These are phyloP conservation scores for Cerrena zonata DNA, from an alignment of 1,284 basidiomycete species.

Conservation along the genomic window DNA sequence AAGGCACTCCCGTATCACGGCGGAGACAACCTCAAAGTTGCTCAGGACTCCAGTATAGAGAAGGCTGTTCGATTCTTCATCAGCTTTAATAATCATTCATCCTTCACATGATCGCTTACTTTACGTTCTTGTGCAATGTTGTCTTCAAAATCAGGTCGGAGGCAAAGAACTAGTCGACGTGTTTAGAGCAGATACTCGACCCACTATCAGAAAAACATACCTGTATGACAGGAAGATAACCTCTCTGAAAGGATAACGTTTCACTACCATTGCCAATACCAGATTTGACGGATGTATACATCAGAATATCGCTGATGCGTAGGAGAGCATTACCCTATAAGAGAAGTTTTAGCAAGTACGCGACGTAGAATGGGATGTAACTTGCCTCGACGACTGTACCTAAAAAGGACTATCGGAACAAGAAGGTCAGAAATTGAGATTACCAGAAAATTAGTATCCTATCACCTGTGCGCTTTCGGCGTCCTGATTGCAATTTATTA, in stretches of 20 bases:
- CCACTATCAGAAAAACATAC: constrained; percentile 29
- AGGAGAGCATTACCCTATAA: constrained; percentile 45
- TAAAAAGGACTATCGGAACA: constrained; percentile 34
- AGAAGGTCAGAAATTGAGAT: neutral
- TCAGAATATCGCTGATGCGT: constrained; percentile 45
- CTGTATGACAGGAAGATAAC: constrained; percentile 51
- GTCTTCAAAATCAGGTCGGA: constrained; percentile 59
- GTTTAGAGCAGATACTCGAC: constrained; percentile 3
- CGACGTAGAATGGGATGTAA: constrained; percentile 5
- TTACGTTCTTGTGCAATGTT: constrained; percentile 45
- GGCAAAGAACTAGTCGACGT: constrained; percentile 44
- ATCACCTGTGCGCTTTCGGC: constrained; percentile 50
- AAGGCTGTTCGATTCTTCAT: constrained; percentile 29
- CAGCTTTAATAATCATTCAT: constrained; percentile 21
- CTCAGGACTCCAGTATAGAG: constrained; percentile 48
- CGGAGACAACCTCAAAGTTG: constrained; percentile 40
- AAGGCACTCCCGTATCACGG: constrained; percentile 40
- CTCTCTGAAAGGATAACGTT: constrained; percentile 53
- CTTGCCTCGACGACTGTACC: constrained; percentile 35
- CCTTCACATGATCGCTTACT: constrained; percentile 25
- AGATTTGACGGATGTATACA: constrained; percentile 37
- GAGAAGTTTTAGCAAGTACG: neutral
- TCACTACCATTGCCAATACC: constrained; percentile 29
- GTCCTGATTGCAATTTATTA: constrained; percentile 34
- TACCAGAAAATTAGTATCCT: neutral